Evolutionary conservation across 139 green algal species (phyloP).

Genomic region (Eudorina sp.): DNA sequence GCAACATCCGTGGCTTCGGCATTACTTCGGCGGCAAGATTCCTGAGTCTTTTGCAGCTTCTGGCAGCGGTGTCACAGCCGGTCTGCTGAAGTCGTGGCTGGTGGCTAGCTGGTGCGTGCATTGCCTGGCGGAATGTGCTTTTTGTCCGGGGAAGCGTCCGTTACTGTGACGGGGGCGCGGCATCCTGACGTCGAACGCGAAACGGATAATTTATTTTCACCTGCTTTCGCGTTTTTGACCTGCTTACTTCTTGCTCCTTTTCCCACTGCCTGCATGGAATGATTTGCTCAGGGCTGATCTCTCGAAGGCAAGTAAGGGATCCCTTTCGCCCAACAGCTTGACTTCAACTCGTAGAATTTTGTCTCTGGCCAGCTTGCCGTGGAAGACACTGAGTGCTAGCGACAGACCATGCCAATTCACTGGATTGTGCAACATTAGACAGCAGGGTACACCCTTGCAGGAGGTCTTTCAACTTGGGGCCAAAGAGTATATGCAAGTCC

Average conservation of each 20-base stretch:
- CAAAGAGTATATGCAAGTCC: not conserved
- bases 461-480: not conserved
- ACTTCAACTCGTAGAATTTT: conserved; percentile 1
- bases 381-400: conserved; percentile 23
- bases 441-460: no score
- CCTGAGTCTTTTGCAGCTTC: not conserved
- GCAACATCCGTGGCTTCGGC: conserved; percentile 72
- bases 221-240: no score
- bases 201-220: no score
- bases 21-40: conserved; percentile 31
- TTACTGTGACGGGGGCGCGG: no score
- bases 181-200: no score
- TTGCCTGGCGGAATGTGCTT: no score
- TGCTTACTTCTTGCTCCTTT: no score
- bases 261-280: no score
- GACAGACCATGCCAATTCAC: not conserved
- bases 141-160: no score
- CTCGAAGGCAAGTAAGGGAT: not conserved
- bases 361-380: not conserved
- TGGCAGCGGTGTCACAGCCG: not conserved
- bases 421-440: not conserved
- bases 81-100: conserved; percentile 43
- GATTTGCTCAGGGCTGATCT: conserved; percentile 15
- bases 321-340: conserved; percentile 18
- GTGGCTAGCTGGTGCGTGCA: conserved; percentile 44